Evolutionary conservation across 2,329 filamentous ascomycete species (phyloP).

Genomic region (Beauveria sp.): DNA sequence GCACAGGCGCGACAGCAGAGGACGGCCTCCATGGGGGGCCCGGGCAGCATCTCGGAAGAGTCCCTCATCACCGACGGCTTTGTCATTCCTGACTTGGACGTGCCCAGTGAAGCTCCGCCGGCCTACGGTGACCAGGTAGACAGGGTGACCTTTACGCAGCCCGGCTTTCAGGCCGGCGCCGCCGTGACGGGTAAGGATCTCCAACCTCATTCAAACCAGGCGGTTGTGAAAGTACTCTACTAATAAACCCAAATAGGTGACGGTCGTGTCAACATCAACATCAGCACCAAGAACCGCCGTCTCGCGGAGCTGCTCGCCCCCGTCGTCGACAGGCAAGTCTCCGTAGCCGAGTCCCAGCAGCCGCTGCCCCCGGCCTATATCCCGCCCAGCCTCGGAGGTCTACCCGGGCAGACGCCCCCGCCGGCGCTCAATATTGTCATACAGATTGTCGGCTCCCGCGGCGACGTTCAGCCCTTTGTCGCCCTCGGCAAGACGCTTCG

Average conservation of each 20-base stretch:
- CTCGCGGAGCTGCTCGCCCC: conserved; percentile 62
- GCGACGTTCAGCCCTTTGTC: conserved; percentile 70
- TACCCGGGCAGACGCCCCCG: conserved; percentile 44
- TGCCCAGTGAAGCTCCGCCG: conserved; percentile 39
- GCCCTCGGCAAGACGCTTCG: conserved; percentile 60
- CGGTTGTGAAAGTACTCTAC: background rate
- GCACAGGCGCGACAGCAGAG: conserved; percentile 2
- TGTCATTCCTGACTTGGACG: conserved; percentile 32
- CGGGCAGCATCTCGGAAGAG: conserved; percentile 13
- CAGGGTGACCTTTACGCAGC: conserved; percentile 51
- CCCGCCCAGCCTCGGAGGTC: conserved; percentile 62
- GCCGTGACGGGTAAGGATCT: conserved; percentile 41
- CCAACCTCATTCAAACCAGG: too few relatives aligned
- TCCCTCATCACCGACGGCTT: conserved; percentile 32
- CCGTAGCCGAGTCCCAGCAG: conserved; percentile 31
- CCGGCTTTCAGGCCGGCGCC: conserved; percentile 56
- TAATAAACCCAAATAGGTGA: conserved; percentile 41
- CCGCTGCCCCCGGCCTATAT: conserved; percentile 61
- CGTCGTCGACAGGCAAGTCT: conserved; percentile 50
- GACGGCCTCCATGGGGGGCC: background rate
- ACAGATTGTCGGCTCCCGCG: conserved; percentile 66
- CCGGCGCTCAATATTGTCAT: conserved; percentile 62
- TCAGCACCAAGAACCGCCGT: conserved; percentile 60
- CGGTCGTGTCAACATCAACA: conserved; percentile 72
- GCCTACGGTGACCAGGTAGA: conserved; percentile 52